Base-by-base conservation (phyloP, 202 grass and related monocot genomes). In the Saccharum hybrid region DNA sequence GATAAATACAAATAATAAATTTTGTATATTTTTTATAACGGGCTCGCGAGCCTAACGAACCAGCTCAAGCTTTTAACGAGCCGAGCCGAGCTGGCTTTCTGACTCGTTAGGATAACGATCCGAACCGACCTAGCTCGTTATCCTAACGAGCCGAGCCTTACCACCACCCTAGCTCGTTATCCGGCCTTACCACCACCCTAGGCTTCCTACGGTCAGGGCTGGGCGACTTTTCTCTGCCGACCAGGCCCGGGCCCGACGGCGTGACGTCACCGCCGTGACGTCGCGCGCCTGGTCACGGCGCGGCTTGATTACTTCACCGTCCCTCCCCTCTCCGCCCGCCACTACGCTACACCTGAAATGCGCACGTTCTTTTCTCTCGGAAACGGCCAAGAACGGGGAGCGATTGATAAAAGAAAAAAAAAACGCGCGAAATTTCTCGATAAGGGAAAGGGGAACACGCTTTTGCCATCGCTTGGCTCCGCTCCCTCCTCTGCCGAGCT, bases 241-340 rank as follows among this genome's bases (percentile, higher is more conserved):
- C 18, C 10, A 2, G 14, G 14, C 16, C 21, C 12, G 13, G 6
- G 12, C n/a, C 21, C 37, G 18, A 33, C 49, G 19, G n/a, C 51
- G 71, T 70, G 79, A 83, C 75, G 88, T 87, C 80, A 80, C n/a
- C 10, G n/a, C n/a, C n/a, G n/a, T n/a, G n/a, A n/a, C n/a, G 84
- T 80, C 52, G 23, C 10, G 2, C 14, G 9, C 7, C 34, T 1
- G 14, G 88, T 87, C 88, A 86, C 80, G 68, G 5, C 48, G 1
- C 0, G 36, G 21, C 79, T 71, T 81, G 79, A 38, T 65, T 54
- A 21, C 49, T 26, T 61, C 69, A 56, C 31, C 31, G 31, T 33
- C 31, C 31, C n/a, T n/a, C n/a, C n/a, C n/a, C 10, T 4, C 18
- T 1, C 34, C 65, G 2, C 30, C 40, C 78, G 31, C 66, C 85